Evolutionary conservation across 2,329 filamentous ascomycete genomes (phyloP).

Genomic region (Laburnicola sp.): DNA sequence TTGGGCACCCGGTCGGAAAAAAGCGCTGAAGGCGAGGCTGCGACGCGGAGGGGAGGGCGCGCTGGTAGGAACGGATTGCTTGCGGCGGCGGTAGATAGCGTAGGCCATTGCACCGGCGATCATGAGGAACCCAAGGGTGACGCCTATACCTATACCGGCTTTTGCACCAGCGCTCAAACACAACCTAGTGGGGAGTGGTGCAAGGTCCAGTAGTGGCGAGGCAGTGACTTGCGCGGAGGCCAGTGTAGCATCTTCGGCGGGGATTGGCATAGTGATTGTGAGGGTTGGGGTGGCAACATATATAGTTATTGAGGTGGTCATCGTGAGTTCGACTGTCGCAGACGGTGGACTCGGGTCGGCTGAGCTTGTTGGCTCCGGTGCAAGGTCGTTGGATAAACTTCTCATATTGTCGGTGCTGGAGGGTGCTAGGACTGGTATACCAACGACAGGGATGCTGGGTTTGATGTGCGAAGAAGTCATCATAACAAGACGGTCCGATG

Average conservation of each 20-base stretch:
- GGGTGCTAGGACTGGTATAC: slow-evolving; percentile 1
- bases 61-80: not conserved
- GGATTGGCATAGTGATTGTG: not conserved
- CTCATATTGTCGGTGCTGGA: not conserved
- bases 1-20: slow-evolving; percentile 5
- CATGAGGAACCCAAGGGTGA: slow-evolving; percentile 20
- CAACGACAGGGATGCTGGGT: not conserved
- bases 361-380: not conserved
- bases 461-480: no score
- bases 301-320: slow-evolving; percentile 13
- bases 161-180: slow-evolving; percentile 14
- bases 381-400: not conserved
- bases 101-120: slow-evolving; percentile 16
- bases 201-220: slow-evolving; percentile 11
- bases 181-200: slow-evolving; percentile 15
- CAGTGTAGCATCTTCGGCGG: slow-evolving; percentile 2
- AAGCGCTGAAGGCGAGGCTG: slow-evolving; percentile 2
- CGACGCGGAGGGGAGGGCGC: not conserved
- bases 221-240: not conserved
- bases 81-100: slow-evolving; percentile 20
- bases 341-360: not conserved
- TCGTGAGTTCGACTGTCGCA: slow-evolving; percentile 6
- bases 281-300: slow-evolving; percentile 5
- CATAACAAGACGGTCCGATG: not conserved
- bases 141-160: slow-evolving; percentile 23